phyloP scores from a whole-genome alignment of 192 early-diverging fungal genomes.

The Coemansia asiatica region DNA sequence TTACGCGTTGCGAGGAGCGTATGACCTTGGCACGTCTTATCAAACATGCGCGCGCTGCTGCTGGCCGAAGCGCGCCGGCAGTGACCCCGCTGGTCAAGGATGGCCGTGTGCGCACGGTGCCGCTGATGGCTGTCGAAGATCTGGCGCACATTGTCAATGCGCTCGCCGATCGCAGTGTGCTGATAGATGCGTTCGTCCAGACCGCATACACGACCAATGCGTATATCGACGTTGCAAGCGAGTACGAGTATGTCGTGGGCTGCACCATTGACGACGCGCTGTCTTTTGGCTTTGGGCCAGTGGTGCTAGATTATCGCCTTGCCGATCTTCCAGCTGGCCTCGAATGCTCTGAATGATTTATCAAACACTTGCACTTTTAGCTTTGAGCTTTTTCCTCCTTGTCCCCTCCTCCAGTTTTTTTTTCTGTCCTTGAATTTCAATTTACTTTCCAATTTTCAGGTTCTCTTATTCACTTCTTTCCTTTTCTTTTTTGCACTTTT shows the following conservation, averaged over 20 bases:
- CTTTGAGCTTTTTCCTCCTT: neutral
- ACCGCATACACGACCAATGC: constrained; percentile 63
- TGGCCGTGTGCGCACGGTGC: constrained; percentile 12
- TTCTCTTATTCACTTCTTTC: neutral
- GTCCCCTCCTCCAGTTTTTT: neutral
- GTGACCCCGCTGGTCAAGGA: constrained; percentile 36
- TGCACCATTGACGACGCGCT: constrained; percentile 14
- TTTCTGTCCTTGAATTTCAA: neutral
- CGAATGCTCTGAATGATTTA: neutral
- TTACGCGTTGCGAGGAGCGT: constrained; percentile 27
- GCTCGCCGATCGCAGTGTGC: constrained; percentile 54
- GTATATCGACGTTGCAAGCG: constrained; percentile 45
- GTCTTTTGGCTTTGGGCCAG: constrained; percentile 20
- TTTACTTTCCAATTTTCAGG: neutral
- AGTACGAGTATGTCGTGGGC: constrained; percentile 15
- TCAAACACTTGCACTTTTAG: too few relatives aligned
- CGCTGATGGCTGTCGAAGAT: constrained; percentile 32
- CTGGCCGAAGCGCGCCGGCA: constrained; percentile 19
- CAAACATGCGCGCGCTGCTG: constrained; percentile 31
- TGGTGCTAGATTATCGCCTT: constrained; percentile 19
- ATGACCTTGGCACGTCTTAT: constrained; percentile 37
- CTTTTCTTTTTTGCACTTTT: neutral
- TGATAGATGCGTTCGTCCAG: constrained; percentile 63
- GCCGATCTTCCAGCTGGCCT: neutral
- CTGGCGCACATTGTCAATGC: constrained; percentile 61